phyloP scores from a whole-genome alignment of 2,329 filamentous ascomycete species.

The Cytospora mali region DNA sequence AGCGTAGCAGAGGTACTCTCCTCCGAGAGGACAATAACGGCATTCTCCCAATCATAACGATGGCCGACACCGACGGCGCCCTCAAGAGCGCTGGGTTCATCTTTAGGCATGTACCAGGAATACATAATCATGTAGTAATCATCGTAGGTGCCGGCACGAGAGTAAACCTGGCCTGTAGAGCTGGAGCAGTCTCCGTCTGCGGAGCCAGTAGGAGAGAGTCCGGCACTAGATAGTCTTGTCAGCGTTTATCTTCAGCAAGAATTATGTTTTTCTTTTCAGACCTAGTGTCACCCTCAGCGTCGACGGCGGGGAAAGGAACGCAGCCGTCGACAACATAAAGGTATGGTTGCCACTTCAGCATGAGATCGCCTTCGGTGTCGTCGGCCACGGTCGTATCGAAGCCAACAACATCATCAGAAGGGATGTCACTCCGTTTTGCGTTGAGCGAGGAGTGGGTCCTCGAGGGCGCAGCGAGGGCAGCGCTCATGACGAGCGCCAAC shows the following conservation, averaged over 20 bases:
- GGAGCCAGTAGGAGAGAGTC: slow-evolving; percentile 38
- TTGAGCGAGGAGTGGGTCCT: slow-evolving; percentile 17
- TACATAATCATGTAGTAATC: slow-evolving; percentile 44
- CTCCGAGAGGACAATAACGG: slow-evolving; percentile 38
- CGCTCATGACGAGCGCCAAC: slow-evolving; percentile 8
- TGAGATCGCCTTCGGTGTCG: slow-evolving; percentile 47
- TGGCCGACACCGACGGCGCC: slow-evolving; percentile 36
- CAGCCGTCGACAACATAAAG: slow-evolving; percentile 61
- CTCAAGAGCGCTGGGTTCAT: slow-evolving; percentile 37
- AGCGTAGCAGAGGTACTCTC: slow-evolving; percentile 36
- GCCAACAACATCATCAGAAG: slow-evolving; percentile 47
- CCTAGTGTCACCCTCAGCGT: slow-evolving; percentile 59
- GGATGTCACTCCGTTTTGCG: slow-evolving; percentile 34
- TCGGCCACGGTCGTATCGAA: slow-evolving; percentile 56
- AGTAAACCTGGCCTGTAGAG: slow-evolving; percentile 44
- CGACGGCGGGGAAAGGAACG: slow-evolving; percentile 64
- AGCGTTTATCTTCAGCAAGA: not conserved
- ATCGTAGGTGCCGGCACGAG: slow-evolving; percentile 36
- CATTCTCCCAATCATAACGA: slow-evolving; percentile 46
- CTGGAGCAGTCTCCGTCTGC: slow-evolving; percentile 38
- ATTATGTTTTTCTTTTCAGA: slow-evolving; percentile 36
- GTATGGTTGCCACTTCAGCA: slow-evolving; percentile 58
- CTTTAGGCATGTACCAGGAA: slow-evolving; percentile 50
- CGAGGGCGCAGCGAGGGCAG: slow-evolving; percentile 8
- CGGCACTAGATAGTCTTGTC: slow-evolving; percentile 35